Base-by-base conservation (phyloP, 257 asterid genomes). In the Schizonepeta tenuifolia region DNA sequence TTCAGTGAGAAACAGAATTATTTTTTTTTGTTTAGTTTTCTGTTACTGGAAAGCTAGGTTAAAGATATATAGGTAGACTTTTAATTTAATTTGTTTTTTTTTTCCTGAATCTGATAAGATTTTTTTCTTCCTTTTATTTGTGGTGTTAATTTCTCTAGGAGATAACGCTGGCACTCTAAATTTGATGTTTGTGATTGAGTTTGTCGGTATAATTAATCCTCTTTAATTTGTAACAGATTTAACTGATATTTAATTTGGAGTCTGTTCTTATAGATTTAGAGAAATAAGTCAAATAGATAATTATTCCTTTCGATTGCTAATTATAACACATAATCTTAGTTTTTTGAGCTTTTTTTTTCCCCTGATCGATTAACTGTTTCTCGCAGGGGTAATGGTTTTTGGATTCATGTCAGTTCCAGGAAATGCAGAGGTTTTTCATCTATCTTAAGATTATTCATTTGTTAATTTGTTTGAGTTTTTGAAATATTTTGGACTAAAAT, bases 371-470 rank as follows among this genome's bases (percentile, higher is more conserved):
- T 51, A 18, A 15, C 20, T 51, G 15, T 79, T 46, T 59, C n/a
- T 82, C 38, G 77, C 82, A 82, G 83, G 83, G 81, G 31, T 67
- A 20, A 7, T 20, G 17, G 8, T 47, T 46, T 49, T 57, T 54
- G 58, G 60, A 67, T 60, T 73, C 81, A 86, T 86, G 94, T 70
- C 89, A 46, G 74, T 83, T 72, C 80, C 90, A 40, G 87, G 80
- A 70, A 75, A 73, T 41, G 77, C 80, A 77, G 91, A 88, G 89
- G 91, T 85, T 66, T 71, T 65, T 73, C 65, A 67, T 81, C 82
- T 79, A 26, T 43, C 64, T 71, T 50, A 59, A 20, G 35, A 28
- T 72, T 60, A 44, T 65, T 74, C 46, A 7, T 73, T 31, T 15
- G 26, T 75, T 71, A 15, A 9, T 60, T 9, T 26, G 44, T 59